Conservation (phyloP, 805 yeast genomes). For the Candida sanyiensis region DNA sequence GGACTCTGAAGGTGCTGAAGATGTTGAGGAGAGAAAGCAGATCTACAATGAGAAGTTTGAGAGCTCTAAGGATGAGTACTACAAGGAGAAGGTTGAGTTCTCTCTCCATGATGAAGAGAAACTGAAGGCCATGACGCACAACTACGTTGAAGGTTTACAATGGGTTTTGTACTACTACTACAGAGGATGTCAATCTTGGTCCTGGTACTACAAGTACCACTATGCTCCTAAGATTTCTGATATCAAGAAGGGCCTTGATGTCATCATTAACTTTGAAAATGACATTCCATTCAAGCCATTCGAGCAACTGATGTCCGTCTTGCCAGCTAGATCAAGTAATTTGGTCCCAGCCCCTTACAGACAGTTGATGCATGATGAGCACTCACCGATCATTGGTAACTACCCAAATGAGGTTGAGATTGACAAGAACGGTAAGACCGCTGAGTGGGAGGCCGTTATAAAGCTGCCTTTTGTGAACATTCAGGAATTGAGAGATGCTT, state of each 20-base stretch:
- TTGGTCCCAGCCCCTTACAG: slow-evolving; percentile 77
- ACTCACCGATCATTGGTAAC: slow-evolving; percentile 86
- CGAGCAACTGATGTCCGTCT: slow-evolving; percentile 94
- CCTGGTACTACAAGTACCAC: slow-evolving; percentile 87
- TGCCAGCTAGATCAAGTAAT: slow-evolving; percentile 84
- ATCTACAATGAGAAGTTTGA: slow-evolving; percentile 70
- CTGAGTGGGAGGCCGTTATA: slow-evolving; percentile 97
- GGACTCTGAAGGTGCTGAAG: slow-evolving; percentile 53
- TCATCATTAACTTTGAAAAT: slow-evolving; percentile 53
- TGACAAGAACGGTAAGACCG: slow-evolving; percentile 92
- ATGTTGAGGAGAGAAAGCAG: slow-evolving; percentile 43
- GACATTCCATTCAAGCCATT: slow-evolving; percentile 87
- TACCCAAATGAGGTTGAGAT: slow-evolving; percentile 84
- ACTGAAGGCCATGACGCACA: slow-evolving; percentile 60
- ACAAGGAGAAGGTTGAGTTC: slow-evolving; percentile 72
- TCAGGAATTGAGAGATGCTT: slow-evolving; percentile 61
- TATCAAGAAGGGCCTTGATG: slow-evolving; percentile 63
- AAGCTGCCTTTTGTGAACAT: slow-evolving; percentile 89
- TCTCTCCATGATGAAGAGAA: slow-evolving; percentile 50
- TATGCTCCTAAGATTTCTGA: slow-evolving; percentile 95
- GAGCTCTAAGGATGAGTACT: slow-evolving; percentile 82
- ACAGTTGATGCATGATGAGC: slow-evolving; percentile 76
- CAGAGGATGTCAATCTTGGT: slow-evolving; percentile 90
- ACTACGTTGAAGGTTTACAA: slow-evolving; percentile 90
- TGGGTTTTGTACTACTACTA: slow-evolving; percentile 95